Base-by-base conservation (phyloP, 2,329 filamentous ascomycete species). In the Fusarium heterosporum region DNA sequence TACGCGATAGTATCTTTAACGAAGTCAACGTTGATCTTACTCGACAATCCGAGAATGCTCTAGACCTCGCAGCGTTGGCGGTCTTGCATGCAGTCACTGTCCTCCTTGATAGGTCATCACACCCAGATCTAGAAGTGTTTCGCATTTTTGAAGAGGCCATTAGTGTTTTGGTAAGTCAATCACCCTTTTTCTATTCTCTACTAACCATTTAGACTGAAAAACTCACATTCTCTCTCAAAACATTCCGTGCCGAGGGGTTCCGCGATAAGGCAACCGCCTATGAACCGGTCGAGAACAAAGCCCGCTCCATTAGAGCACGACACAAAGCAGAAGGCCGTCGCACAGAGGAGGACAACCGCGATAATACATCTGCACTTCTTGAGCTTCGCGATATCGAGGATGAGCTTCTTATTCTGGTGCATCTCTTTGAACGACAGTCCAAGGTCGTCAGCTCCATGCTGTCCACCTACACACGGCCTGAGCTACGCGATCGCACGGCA, bases 61-160 rank as follows among this genome's bases (percentile, higher is more conserved):
- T 88, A 2, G 88, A 90, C 52, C 81, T 90, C 6, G 88, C 87
- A 4, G 87, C 87, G 1, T 79, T 90, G n/a, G 81, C 88, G 2
- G 84, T 86, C 1, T 77, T 88, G 4, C 87, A 90, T 63, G 87
- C 88, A 1, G 83, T 89, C 4, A 89, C 84, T 1, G 87, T 89
- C 1, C 78, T 90, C 2, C 78, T 90, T 0, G 87, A 90, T 26
- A 79, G 84, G 26, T 82, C 86, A 0, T 84, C 86, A 0, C 86
- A 90, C 67, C 85, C 84, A 0, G 86, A 90, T 45, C 77, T 90
- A 1, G 86, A 90, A 59, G 81, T 90, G 0, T 88, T 90, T 58
- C 83, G 87, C 3, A 87, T 90, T 1, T 90, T 90, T 45, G 87
- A 89, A 66, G 88, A 90, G 62, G 88, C 87, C 7, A 87, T 90